Evolutionary conservation across 1,284 basidiomycete genomes (phyloP).

Genomic region (Sutorius eximius): DNA sequence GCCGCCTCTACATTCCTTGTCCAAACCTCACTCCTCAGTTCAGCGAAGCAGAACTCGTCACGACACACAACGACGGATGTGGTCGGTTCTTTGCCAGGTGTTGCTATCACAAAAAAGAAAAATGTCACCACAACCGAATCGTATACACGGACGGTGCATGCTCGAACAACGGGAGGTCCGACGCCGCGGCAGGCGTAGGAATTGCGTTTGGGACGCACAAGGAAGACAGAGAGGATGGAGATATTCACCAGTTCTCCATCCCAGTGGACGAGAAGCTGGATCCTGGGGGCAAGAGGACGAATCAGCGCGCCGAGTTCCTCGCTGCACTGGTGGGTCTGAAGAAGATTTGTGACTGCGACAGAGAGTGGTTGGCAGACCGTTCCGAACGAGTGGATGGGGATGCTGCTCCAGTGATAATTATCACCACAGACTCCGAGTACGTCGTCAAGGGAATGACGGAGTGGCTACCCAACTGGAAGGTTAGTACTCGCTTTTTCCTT

Average conservation of each 20-base stretch:
- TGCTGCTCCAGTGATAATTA: neutral
- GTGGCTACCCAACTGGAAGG: conserved; percentile 38
- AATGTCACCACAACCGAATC: neutral
- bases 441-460: conserved; percentile 38
- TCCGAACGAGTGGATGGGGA: neutral
- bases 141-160: conserved; percentile 16
- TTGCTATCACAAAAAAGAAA: neutral
- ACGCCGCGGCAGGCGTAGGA: conserved; percentile 7
- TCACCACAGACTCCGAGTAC: conserved; percentile 39
- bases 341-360: conserved; percentile 1
- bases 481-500: conserved; percentile 1
- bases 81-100: conserved; percentile 3
- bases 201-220: conserved; percentile 7
- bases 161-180: neutral
- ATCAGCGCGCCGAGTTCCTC: conserved; percentile 38
- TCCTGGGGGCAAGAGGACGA: conserved; percentile 25
- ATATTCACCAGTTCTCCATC: conserved; percentile 14
- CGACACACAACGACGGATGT: neutral
- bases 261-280: conserved; percentile 30
- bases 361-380: neutral
- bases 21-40: neutral
- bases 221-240: neutral
- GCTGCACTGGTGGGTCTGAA: conserved; percentile 28
- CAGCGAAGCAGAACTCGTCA: neutral
- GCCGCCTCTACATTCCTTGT: neutral